Conservation (phyloP, 2,329 filamentous ascomycete genomes). For the Basipetospora chlamydospora region DNA sequence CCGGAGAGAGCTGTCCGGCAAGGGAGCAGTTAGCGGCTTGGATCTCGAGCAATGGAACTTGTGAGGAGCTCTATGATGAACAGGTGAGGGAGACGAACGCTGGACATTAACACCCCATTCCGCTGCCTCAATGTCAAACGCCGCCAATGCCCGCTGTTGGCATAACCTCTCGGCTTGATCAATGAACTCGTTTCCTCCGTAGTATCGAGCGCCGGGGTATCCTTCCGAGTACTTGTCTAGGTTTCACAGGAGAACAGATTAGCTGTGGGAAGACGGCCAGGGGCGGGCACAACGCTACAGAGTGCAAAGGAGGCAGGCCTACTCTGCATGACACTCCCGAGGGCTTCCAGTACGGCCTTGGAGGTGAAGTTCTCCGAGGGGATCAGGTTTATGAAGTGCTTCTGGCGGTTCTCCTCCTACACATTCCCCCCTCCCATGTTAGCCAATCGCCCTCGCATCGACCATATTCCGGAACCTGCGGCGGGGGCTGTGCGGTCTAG, state of each 20-base stretch:
- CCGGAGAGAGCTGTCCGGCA: no score
- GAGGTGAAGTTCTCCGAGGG: conserved; percentile 99
- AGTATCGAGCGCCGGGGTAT: conserved; percentile 95
- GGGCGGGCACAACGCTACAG: no score
- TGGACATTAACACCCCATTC: conserved; percentile 99
- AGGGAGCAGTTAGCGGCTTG: no score
- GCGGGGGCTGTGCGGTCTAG: neutral
- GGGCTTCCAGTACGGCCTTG: conserved; percentile 90
- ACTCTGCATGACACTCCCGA: conserved; percentile 93
- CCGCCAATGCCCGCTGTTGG: conserved; percentile 82
- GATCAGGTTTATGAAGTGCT: conserved; percentile 96
- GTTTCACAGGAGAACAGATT: no score
- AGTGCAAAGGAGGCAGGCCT: no score
- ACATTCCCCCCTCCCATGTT: neutral
- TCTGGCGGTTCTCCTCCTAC: conserved; percentile 90
- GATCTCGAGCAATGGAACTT: no score
- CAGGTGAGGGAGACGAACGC: no score
- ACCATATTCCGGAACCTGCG: no score
- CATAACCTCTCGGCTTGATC: conserved; percentile 91
- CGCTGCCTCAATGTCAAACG: conserved; percentile 71
- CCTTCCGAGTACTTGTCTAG: conserved; percentile 99
- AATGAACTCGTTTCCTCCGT: conserved; percentile 98
- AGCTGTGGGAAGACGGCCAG: no score
- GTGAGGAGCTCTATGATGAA: no score
- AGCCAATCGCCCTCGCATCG: neutral